Evolutionary conservation across 2,329 filamentous ascomycete species (phyloP), one percentile per base, ranked within the genome.

Genomic region (Paecilomyces variotii): DNA sequence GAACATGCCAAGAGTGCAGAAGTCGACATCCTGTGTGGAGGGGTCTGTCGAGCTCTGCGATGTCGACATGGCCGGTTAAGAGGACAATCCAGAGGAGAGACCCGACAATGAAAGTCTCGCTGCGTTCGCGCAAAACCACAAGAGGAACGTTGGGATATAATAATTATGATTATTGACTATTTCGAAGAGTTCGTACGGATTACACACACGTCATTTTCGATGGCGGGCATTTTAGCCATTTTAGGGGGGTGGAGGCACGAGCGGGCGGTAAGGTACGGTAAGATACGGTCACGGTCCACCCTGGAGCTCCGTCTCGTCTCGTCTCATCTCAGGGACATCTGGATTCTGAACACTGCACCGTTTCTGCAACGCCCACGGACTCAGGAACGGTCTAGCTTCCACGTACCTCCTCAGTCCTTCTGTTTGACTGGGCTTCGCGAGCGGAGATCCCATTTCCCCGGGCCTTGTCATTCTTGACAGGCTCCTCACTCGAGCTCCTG

Each of bases 1-100:
- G 73, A 85, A 84, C 84, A 86, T 86, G 66, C 82, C 83, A 60
- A 85, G 70, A 0, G 82, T 85, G 70, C 79, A 82, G 63, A 85
- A 85, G 59, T 85, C 82, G 52, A 84, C 75, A 49, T 65, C 58
- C 24, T 49, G 53, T n/a, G 35, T 55, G 4, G 53, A 26, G 5
- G 55, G 57, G 50, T 53, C 56, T 7, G 28, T 34, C 7, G 27
- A 14, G n/a, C 39, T 32, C 56, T 55, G 51, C n/a, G 35, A 56
- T 53, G 32, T 55, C 34, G 61, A 34, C 65, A 72, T 70, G 6
- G 11, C 58, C 19, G 35, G 25, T 28, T 57, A 59, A 57, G 53
- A 51, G 34, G 25, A 19, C 25, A 6, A 19, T 32, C 30, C 30
- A 32, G 19, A 32, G 30, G 12, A 12, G 25, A 49, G 5, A 14